Evolutionary conservation across 2,329 filamentous ascomycete genomes (phyloP).

Genomic region (Exutisphaerella laricina): DNA sequence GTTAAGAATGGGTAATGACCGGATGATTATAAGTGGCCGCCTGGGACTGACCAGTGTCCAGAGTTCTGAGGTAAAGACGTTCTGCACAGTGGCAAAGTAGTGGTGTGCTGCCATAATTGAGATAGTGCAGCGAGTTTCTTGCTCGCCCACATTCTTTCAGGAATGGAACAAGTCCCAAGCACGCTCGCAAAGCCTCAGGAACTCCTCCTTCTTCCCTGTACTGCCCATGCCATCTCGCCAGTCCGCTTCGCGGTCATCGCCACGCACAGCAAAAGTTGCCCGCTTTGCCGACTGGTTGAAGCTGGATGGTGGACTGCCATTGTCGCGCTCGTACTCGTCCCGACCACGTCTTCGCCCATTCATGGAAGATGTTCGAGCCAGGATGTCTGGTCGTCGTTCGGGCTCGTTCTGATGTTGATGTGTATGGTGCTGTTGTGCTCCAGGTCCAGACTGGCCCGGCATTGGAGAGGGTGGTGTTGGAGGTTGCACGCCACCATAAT

Average conservation of each 20-base stretch:
- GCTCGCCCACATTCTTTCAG: too few species aligned
- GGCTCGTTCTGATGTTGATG: slow-evolving; percentile 29
- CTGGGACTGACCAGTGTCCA: too few species aligned
- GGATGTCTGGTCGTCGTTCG: slow-evolving; percentile 30
- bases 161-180: slow-evolving; percentile 98
- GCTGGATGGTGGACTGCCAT: slow-evolving; percentile 67
- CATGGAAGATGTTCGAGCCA: slow-evolving; percentile 41
- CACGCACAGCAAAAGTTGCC: slow-evolving; percentile 31
- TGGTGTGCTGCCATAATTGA: too few species aligned
- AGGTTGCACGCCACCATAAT: slow-evolving; percentile 90
- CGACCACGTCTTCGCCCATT: slow-evolving; percentile 69
- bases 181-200: slow-evolving; percentile 74
- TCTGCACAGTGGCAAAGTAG: too few species aligned
- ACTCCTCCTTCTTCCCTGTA: slow-evolving; percentile 88
- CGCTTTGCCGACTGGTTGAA: slow-evolving; percentile 54
- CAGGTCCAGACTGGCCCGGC: slow-evolving; percentile 34
- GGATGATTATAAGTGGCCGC: too few species aligned
- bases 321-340: slow-evolving; percentile 86
- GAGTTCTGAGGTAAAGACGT: too few species aligned
- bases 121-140: too few species aligned
- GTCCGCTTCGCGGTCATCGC: slow-evolving; percentile 25
- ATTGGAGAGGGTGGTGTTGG: slow-evolving; percentile 82
- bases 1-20: background rate
- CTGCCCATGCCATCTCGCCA: slow-evolving; percentile 75
- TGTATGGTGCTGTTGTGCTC: slow-evolving; percentile 16